phyloP scores from a whole-genome alignment of 176 grass and related monocot genomes.

The Dendrocalamus sinicus region DNA sequence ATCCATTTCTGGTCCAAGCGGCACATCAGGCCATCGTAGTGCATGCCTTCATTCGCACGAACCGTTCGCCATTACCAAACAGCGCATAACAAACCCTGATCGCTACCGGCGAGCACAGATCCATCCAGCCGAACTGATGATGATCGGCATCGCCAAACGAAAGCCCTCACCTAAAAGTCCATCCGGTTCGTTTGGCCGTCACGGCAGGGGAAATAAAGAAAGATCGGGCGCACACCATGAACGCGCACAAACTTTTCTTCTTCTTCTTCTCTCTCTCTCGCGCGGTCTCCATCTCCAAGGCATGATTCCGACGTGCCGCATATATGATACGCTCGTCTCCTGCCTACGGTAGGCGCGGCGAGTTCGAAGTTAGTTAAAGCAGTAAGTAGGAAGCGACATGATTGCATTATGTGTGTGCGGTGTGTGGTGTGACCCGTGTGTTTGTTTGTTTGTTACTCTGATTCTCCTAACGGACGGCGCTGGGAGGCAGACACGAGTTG shows the following conservation, averaged over 20 bases:
- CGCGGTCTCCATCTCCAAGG: neutral
- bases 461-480: constrained; percentile 20
- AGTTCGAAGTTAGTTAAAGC: constrained; percentile 57
- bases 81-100: constrained; percentile 60
- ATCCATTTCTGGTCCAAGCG: constrained; percentile 54
- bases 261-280: neutral
- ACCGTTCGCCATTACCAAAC: constrained; percentile 36
- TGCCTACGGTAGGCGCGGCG: constrained; percentile 36
- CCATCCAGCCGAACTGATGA: neutral
- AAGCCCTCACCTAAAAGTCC: constrained; percentile 55
- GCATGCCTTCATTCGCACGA: constrained; percentile 66
- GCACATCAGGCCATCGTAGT: constrained; percentile 44
- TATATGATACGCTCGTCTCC: neutral
- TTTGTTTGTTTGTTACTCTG: constrained; percentile 38
- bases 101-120: constrained; percentile 50
- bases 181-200: constrained; percentile 60
- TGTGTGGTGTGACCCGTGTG: constrained; percentile 24
- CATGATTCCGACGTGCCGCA: constrained; percentile 47
- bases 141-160: neutral
- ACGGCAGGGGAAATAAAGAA: constrained; percentile 4
- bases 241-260: neutral
- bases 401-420: constrained; percentile 34
- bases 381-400: constrained; percentile 59
- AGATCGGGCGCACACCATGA: constrained; percentile 37
- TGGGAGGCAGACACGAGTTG: constrained; percentile 33